Evolutionary conservation across 352 stramenopile genomes (phyloP).

Genomic region (Globisporangium polare): DNA sequence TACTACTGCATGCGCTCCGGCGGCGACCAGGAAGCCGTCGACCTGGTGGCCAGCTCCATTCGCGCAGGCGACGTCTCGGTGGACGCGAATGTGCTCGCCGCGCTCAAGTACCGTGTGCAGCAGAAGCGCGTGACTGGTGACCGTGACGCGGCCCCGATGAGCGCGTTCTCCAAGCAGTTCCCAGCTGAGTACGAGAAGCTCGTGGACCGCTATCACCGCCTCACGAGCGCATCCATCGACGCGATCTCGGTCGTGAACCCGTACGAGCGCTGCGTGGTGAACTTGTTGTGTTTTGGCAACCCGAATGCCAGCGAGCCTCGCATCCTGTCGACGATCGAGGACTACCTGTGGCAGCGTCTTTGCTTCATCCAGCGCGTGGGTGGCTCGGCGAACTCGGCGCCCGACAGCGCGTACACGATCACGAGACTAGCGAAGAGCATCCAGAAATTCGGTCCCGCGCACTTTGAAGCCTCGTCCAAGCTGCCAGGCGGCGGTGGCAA

Average conservation of each 20-base stretch:
- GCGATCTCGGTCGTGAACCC: conserved; percentile 64
- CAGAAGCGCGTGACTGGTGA: conserved; percentile 50
- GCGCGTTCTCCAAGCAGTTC: conserved; percentile 67
- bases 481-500: conserved; percentile 25
- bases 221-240: conserved; percentile 70
- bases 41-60: conserved; percentile 42
- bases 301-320: conserved; percentile 69
- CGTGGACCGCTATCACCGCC: conserved; percentile 61
- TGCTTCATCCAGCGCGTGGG: conserved; percentile 68
- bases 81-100: conserved; percentile 53
- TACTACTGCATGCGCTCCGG: conserved; percentile 82
- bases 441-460: conserved; percentile 64
- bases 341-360: conserved; percentile 83
- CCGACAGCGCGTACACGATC: conserved; percentile 66
- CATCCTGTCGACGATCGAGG: conserved; percentile 79
- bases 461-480: conserved; percentile 56
- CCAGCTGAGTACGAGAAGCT: conserved; percentile 58
- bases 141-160: conserved; percentile 29
- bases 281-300: conserved; percentile 76
- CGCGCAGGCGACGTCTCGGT: conserved; percentile 41
- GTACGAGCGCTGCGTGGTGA: conserved; percentile 80
- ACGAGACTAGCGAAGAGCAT: conserved; percentile 61
- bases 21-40: conserved; percentile 61
- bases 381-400: conserved; percentile 24
- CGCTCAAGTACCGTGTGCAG: conserved; percentile 55